Base-by-base conservation (phyloP, 371 early-diverging fungal genomes). In the Mucor mucedo region DNA sequence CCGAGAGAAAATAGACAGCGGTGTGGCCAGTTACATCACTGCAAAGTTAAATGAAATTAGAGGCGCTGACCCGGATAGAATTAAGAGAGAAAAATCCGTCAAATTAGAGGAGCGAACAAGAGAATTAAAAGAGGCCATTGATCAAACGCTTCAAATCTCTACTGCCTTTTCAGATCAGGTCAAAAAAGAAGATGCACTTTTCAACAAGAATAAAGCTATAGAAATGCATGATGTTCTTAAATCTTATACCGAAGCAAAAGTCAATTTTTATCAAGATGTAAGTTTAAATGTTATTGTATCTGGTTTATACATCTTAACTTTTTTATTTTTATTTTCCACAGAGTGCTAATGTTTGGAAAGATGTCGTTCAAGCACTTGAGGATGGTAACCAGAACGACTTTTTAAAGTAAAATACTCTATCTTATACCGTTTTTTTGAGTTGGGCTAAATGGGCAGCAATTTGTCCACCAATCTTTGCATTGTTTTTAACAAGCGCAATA, bases 31-130 rank as follows among this genome's bases (percentile, higher is more conserved):
- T 29, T 96, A 85, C 68, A 75, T 98, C 48, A 90, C 90, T 57
- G 95, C 90, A 58, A 96, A 94, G 68, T 84, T 91, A 62, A 92
- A 95, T 59, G 96, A 96, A 56, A 85, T 95, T 49, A 88, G 93
- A 63, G 96, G 97, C 8, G 90, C 93, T 7, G 94, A 97, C 65
- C 86, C 86, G 11, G 94, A 94, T 60, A 86, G 87, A 52, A 89
- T 91, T 28, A 83, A 93, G 62, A 85, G 91, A 76, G 90, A 90
- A 52, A 89, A 89, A 44, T 73, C 96, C 16, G 73, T 83, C 48
- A 89, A 85, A 52, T 75, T 96, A 32, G 89, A 92, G 45, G 82
- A 78, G 16, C 87, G 87, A 64, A 89, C 95, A 30, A 73, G 70
- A 11, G 95, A 96, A 91, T 84, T 96, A n/a, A 78, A 90, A 78